A percentile compares a stretch with the other conserved stretches of the same genome.
These are phyloP conservation scores for Metschnikowia dekortorum DNA, from an alignment of 805 yeast genomes.

Conservation along the genomic window DNA sequence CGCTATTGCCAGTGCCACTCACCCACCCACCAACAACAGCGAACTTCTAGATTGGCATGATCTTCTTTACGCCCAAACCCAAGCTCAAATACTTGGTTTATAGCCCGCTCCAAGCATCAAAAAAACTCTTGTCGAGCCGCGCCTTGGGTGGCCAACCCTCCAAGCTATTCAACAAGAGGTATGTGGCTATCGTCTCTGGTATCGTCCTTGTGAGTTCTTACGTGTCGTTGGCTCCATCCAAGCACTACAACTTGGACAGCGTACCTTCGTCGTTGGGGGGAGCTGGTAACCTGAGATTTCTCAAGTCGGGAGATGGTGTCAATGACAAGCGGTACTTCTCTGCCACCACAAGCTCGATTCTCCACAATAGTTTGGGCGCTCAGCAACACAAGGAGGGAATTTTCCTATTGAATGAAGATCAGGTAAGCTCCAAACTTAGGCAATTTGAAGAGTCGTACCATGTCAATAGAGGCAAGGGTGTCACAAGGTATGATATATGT, in stretches of 20 bases:
- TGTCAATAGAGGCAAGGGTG: slow-evolving; percentile 84
- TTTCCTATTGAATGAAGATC: slow-evolving; percentile 57
- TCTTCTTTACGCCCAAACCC: slow-evolving; percentile 13
- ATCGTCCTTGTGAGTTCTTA: slow-evolving; percentile 41
- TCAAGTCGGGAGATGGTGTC: slow-evolving; percentile 4
- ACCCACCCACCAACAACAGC: neutral
- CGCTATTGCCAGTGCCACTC: neutral
- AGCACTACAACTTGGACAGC: slow-evolving; percentile 40
- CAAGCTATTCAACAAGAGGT: slow-evolving; percentile 22
- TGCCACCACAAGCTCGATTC: slow-evolving; percentile 44
- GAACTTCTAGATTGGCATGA: slow-evolving; percentile 5
- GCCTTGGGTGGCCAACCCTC: slow-evolving; percentile 5
- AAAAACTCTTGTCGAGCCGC: slow-evolving; percentile 8
- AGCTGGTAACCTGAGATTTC: slow-evolving; percentile 7
- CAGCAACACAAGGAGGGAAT: slow-evolving; percentile 53
- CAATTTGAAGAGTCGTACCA: slow-evolving; percentile 73
- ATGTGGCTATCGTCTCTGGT: slow-evolving; percentile 40
- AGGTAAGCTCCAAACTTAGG: slow-evolving; percentile 65
- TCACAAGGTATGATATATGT: slow-evolving; percentile 79
- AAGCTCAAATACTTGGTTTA: slow-evolving; percentile 14
- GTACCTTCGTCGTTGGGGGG: slow-evolving; percentile 23
- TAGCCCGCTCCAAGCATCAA: slow-evolving; percentile 13
- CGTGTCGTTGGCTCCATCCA: slow-evolving; percentile 35
- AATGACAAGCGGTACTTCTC: slow-evolving; percentile 24
- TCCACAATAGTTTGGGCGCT: slow-evolving; percentile 38